Base-by-base conservation (phyloP, 2,329 filamentous ascomycete genomes). In the Colletotrichum gloeosporioides region DNA sequence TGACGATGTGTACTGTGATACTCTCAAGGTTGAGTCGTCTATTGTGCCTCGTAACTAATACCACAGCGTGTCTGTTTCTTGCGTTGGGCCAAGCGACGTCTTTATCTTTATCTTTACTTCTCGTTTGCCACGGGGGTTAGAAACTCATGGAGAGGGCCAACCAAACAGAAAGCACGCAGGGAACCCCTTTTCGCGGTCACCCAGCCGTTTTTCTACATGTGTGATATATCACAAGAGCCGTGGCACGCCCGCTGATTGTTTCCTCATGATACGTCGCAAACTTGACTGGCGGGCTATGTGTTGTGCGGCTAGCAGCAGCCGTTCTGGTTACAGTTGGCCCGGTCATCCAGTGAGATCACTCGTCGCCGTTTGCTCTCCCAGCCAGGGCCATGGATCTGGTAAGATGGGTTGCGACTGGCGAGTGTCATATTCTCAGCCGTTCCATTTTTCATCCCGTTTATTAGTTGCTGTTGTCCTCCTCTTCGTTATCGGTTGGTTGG, bases 361-460 rank as follows among this genome's bases (percentile, higher is more conserved):
- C 12, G n/a, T 13, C 44, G n/a, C n/a, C 44, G 44, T 53, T 53
- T 53, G 44, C 44, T 22, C n/a, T 13, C n/a, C 1, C 44, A 53
- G n/a, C 44, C 44, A 53, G 44, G 1, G 0, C 44, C 44, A 53
- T 53, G 44, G 44, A 13, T 1, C 44, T 8, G 44, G 44, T 53
- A 53, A 13, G 1, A 53, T 53, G 1, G 12, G 13, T 3, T 2
- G n/a, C n/a, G n/a, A 3, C 32, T 34, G n/a, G 1, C 0, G 3
- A 53, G n/a, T 3, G 22, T 1, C 44, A 4, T 1, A 13, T 13
- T 53, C 2, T 53, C 2, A 53, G 10, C 13, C 13, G n/a, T 22
- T 10, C 6, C 1, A 12, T 4, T 22, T 13, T 6, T 44, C 39
- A 4, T 39, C 8, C 4, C 8, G 8, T 8, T 44, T 5, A 7